A percentile compares a stretch with the other conserved stretches of the same genome.
Evolutionary conservation across 768 basidiomycete genomes (phyloP).

Genomic region (Suillus subluteus): DNA sequence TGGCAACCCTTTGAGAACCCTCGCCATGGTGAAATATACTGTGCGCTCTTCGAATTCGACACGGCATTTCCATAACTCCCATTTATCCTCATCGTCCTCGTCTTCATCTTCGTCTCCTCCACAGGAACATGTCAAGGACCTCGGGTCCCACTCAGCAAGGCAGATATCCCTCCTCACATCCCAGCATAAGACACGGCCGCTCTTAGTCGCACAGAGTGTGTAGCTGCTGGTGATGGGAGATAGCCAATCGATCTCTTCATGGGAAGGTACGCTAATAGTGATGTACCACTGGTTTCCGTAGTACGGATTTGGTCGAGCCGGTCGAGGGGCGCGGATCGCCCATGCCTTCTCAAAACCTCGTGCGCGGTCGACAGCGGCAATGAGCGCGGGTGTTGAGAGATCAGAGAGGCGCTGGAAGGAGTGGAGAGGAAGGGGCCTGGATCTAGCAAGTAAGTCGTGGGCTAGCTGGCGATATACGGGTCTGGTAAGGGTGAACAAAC

Average conservation of each 20-base stretch:
- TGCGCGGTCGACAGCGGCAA: conserved; percentile 66
- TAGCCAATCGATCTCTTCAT: conserved; percentile 76
- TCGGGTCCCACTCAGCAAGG: conserved; percentile 71
- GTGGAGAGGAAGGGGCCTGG: conserved; percentile 67
- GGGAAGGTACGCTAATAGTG: conserved; percentile 65
- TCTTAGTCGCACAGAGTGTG: conserved; percentile 77
- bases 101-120: conserved; percentile 16
- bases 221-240: conserved; percentile 78
- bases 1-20: conserved; percentile 54
- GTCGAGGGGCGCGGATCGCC: conserved; percentile 60
- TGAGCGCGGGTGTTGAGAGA: conserved; percentile 62
- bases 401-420: conserved; percentile 73
- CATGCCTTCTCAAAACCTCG: conserved; percentile 64
- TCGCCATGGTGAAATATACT: conserved; percentile 79
- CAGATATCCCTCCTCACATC: conserved; percentile 64
- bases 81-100: conserved; percentile 39
- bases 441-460: conserved; percentile 61
- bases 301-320: conserved; percentile 34
- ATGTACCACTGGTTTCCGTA: conserved; percentile 58
- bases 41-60: conserved; percentile 74
- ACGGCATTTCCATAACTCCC: conserved; percentile 80
- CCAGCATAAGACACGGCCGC: conserved; percentile 78
- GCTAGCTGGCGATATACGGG: conserved; percentile 72
- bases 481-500: conserved; percentile 63
- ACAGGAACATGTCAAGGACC: conserved; percentile 21